Evolutionary conservation across 257 asterid species (phyloP), one percentile per base, ranked within the genome.

Genomic region (Cordia subcordata): DNA sequence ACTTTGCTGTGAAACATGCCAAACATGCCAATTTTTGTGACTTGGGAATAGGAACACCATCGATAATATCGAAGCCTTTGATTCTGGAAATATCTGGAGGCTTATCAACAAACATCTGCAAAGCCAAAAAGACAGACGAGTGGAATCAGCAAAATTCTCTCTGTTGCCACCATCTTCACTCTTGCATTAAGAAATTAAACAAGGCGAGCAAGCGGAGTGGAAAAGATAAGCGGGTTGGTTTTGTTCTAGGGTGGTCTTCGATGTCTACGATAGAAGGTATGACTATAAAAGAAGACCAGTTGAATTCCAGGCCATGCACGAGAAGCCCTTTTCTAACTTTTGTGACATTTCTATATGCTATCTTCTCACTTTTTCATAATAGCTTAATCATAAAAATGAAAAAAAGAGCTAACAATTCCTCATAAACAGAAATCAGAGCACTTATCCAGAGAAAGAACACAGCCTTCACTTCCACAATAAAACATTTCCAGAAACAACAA

Each of bases 1-100:
- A n/a, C n/a, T 68, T 82, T 87, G 64, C 81, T 90, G 77, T 32
- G 62, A 71, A 73, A 90, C 97, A 90, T 90, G n/a, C n/a, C n/a
- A 71, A 73, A 90, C 97, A 90, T 90, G 74, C 88, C 90, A 35
- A 90, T 81, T 8, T 40, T 22, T 61, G 80, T 0, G 66, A 67
- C 18, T 72, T 84, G 0, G 90, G 63, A 12, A 68, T 69, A 17
- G 70, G 66, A 21, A 46, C 39, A 4, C 78, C 86, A 67, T 76
- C 47, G 60, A 63, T 58, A 11, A 73, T 58, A 53, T 75, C 61
- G 62, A 61, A 87, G 1, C 82, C 94, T 62, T 77, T 81, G 76
- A 90, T 66, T 68, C 75, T 76, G n/a, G n/a, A n/a, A n/a, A n/a
- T n/a, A n/a, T n/a, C n/a, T n/a, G 79, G 79, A 32, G 87, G 72